Base-by-base conservation (phyloP, 306 rosid species). In the Canavalia ensiformis region DNA sequence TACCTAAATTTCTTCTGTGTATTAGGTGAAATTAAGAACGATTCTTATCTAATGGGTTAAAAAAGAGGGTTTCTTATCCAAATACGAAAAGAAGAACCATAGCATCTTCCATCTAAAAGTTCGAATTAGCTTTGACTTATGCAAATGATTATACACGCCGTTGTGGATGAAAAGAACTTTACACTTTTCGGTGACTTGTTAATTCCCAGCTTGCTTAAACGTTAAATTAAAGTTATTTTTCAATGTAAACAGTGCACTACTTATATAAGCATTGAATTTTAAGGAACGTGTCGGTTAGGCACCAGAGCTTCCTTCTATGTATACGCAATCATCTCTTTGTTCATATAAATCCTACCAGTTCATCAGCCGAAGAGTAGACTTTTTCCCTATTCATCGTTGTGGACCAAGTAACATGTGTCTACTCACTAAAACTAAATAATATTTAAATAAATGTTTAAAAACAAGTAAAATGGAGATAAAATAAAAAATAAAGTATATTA, bases 61-160 rank as follows among this genome's bases (percentile, higher is more conserved):
- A 45, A 45, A 45, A 45, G 5, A 45, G 7, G 8, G 31, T 11
- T 10, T 1, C 0, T 34, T 3, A 42, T 37, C 47, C 9, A 59
- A 10, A 34, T 11, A 33, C 35, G 68, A 63, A 64, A 37, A 50
- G n/a, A 49, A 52, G 64, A 51, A 65, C 9, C 52, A 18, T 54
- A n/a, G 39, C 29, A 49, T 79, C 50, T 46, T 56, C 50, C 51
- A 13, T n/a, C 9, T 11, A 47, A 9, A 31, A 59, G 44, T 46
- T 46, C 3, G 7, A 47, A 69, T 33, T 58, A 34, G 10, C 10
- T 46, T 70, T 69, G 83, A 70, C 41, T 58, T 57, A n/a, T 57
- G 71, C 52, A 68, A 58, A 74, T 6, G 39, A 30, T 10, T 45
- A 18, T 57, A 9, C 62, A n/a, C 13, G 29, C 6, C 2, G 35